A percentile compares a stretch with the other conserved stretches of the same genome.
These are phyloP conservation scores for Coemansia sp. DNA, from an alignment of 192 early-diverging fungal genomes.

Conservation along the genomic window DNA sequence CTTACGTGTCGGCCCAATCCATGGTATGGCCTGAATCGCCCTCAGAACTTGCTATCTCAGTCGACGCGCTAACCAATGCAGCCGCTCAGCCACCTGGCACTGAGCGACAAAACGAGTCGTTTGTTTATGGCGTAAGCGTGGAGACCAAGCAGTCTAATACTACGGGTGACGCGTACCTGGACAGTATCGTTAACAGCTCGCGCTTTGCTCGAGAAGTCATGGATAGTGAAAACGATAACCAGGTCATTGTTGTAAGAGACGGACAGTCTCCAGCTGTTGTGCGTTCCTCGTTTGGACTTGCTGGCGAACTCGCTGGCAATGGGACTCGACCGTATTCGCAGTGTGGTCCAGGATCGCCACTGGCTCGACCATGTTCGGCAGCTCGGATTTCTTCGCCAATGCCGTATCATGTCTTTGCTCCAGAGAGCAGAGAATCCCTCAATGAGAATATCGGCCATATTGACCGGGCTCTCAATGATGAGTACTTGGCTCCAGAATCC, in stretches of 20 bases:
- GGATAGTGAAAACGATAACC: conserved; percentile 18
- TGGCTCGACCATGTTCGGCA: conserved; percentile 22
- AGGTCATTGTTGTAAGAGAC: conserved; percentile 34
- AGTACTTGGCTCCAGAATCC: background rate
- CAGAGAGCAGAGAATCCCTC: conserved; percentile 37
- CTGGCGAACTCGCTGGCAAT: conserved; percentile 4
- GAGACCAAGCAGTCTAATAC: conserved; percentile 13
- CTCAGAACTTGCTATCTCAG: conserved; percentile 7
- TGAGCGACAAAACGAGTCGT: conserved; percentile 30
- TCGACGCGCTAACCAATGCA: background rate
- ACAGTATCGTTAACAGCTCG: conserved; percentile 53
- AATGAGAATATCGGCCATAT: conserved; percentile 32
- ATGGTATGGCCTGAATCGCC: conserved; percentile 29
- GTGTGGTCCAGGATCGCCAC: background rate
- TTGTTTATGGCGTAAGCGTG: conserved; percentile 40
- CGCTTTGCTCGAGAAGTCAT: conserved; percentile 46
- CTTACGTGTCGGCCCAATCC: conserved; percentile 19
- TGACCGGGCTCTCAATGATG: conserved; percentile 11
- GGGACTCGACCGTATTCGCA: background rate
- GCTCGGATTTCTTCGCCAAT: conserved; percentile 41
- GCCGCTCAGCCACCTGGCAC: background rate
- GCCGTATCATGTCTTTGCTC: conserved; percentile 51
- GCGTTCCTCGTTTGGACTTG: conserved; percentile 16
- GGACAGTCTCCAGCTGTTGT: background rate
- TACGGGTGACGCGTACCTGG: conserved; percentile 44